Percentiles rank a stretch among this genome's conserved stretches.
phyloP scores from a whole-genome alignment of 108 stramenopile species.

The Stephanodiscus minutulus region DNA sequence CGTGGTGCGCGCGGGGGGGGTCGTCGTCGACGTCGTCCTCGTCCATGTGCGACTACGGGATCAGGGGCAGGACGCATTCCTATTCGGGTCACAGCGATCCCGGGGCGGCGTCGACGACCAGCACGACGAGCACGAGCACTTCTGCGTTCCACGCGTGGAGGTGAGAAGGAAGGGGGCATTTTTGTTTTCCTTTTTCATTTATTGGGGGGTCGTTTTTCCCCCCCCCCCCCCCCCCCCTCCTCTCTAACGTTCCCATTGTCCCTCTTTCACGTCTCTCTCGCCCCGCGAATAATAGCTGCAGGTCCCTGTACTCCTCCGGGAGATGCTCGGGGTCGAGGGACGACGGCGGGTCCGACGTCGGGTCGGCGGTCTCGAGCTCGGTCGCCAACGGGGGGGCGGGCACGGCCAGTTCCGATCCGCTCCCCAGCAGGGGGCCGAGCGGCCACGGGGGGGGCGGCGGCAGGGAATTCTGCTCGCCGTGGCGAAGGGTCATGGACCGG shows the following conservation, averaged over 20 bases:
- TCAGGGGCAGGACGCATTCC: conserved; percentile 1
- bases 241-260: too few species aligned
- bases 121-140: background rate
- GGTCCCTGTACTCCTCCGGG: background rate
- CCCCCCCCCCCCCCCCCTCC: background rate
- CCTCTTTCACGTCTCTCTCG: too few species aligned
- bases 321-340: background rate
- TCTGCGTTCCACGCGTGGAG: background rate
- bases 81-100: conserved; percentile 14
- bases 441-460: too few species aligned
- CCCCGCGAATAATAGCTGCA: background rate
- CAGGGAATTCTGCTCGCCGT: conserved; percentile 1
- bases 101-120: background rate
- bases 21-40: background rate
- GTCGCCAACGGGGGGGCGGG: background rate
- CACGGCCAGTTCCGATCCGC: conserved; percentile 4
- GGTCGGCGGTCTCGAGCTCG: conserved; percentile 6
- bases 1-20: too few species aligned
- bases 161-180: background rate
- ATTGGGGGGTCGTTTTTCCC: background rate
- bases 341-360: conserved; percentile 1
- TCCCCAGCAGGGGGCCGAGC: background rate
- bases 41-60: background rate
- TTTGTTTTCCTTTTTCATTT: background rate
- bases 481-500: conserved; percentile 9